A percentile compares a stretch with the other conserved stretches of the same genome.
These are phyloP conservation scores for Tuber borchii DNA, from an alignment of 495 filamentous ascomycete species.

Conservation along the genomic window DNA sequence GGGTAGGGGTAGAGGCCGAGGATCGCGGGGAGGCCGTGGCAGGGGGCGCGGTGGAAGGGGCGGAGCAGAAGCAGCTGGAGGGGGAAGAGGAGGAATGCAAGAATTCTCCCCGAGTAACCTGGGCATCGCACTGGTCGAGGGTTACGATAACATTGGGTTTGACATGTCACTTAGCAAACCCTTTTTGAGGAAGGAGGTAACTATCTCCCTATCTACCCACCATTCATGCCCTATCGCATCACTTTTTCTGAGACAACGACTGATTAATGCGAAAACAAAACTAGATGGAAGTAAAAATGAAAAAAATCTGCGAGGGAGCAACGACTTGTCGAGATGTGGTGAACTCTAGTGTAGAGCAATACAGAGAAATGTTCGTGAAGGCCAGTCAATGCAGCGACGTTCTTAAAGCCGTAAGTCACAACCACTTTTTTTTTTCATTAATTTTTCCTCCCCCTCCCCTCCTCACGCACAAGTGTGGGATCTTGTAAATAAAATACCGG, in stretches of 20 bases:
- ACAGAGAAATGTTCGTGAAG: constrained; percentile 73
- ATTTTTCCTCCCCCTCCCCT: not conserved
- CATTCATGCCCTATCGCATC: constrained; percentile 14
- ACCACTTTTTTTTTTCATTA: not conserved
- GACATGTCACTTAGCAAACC: constrained; percentile 90
- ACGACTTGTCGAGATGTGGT: constrained; percentile 67
- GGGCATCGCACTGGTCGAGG: constrained; percentile 83
- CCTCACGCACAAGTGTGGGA: not conserved
- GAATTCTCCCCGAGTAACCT: constrained; percentile 88
- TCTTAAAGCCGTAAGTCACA: constrained; percentile 61
- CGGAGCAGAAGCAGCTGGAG: constrained; percentile 45
- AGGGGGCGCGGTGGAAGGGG: constrained; percentile 48
- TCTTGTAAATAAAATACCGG: not conserved
- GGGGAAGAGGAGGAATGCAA: constrained; percentile 53
- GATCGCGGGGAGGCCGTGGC: constrained; percentile 44
- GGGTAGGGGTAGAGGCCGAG: constrained; percentile 45
- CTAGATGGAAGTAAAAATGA: constrained; percentile 84
- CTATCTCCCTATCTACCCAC: constrained; percentile 11
- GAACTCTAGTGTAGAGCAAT: constrained; percentile 71
- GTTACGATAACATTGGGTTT: constrained; percentile 84
- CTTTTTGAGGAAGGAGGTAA: constrained; percentile 80
- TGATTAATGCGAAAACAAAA: not conserved
- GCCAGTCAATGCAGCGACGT: constrained; percentile 65
- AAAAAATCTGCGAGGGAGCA: constrained; percentile 84
- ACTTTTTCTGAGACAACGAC: constrained; percentile 14